phyloP scores from a whole-genome alignment of 371 early-diverging fungal genomes.

The Zancudomyces culisetae region DNA sequence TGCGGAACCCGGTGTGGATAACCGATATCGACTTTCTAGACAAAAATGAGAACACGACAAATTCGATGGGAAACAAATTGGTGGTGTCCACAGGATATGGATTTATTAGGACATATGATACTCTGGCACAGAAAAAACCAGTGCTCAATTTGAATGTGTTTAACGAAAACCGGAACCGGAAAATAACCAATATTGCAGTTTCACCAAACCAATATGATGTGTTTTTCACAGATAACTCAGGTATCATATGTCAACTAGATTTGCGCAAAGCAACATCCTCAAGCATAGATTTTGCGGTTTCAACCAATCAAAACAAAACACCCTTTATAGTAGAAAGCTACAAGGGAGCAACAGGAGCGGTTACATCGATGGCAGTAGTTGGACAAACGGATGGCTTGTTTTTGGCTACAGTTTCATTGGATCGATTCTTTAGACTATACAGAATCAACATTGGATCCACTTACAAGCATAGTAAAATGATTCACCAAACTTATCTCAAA shows the following conservation, averaged over 20 bases:
- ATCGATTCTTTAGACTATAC: slow-evolving; percentile 58
- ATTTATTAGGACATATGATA: slow-evolving; percentile 69
- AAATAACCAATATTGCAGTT: slow-evolving; percentile 30
- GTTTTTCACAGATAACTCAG: slow-evolving; percentile 56
- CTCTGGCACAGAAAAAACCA: slow-evolving; percentile 44
- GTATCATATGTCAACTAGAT: slow-evolving; percentile 43
- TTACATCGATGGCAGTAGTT: slow-evolving; percentile 29
- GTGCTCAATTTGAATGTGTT: slow-evolving; percentile 26
- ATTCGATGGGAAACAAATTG: slow-evolving; percentile 22
- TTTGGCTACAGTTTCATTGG: slow-evolving; percentile 49
- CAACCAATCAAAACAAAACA: too few species aligned
- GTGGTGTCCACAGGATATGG: slow-evolving; percentile 53
- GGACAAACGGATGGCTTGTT: slow-evolving; percentile 7
- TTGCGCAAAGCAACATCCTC: slow-evolving; percentile 31
- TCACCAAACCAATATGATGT: slow-evolving; percentile 35
- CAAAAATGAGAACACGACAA: slow-evolving; percentile 16
- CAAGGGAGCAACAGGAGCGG: slow-evolving; percentile 55
- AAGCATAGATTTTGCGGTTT: too few species aligned
- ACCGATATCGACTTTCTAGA: slow-evolving; percentile 50
- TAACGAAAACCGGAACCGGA: slow-evolving; percentile 53
- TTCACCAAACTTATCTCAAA: slow-evolving; percentile 58
- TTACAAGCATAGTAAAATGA: slow-evolving; percentile 27
- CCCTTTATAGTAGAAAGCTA: too few species aligned
- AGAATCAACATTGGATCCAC: slow-evolving; percentile 21
- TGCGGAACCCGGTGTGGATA: slow-evolving; percentile 72